Evolutionary conservation across 805 yeast genomes (phyloP), one percentile per base, ranked within the genome.

Genomic region (Sugiyamaella floridensis): DNA sequence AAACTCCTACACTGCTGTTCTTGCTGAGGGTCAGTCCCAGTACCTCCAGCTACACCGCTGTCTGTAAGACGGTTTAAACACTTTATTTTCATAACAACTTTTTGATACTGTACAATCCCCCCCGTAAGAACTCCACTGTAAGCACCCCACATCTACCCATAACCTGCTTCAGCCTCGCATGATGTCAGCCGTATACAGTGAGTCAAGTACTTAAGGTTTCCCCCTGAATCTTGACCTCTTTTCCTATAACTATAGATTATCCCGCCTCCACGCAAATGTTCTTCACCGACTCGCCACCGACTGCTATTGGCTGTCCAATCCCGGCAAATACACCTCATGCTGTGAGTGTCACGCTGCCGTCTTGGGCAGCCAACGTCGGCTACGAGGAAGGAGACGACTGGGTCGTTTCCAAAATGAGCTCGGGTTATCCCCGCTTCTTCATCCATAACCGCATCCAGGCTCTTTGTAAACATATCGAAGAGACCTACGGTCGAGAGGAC

Each of bases 241-340:
- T 4, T 4, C 9, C 37, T 32, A 14, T 32, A 32, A 10, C 9
- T 8, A 11, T 11, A 11, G n/a, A 32, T 32, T 32, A 8, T 11
- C 37, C 7, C 34, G 11, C 34, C 34, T 7, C 11, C 34, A 11
- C 37, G 12, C 10, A 11, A 32, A 55, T 51, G 56, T 50, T 55
- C 9, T 56, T 53, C 48, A 45, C 50, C 9, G 53, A 55, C 47
- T 45, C 43, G 26, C 72, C 72, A 12, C 72, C 73, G n/a, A 62
- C 65, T 16, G 71, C 63, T 42, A 78, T 89, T 15, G 97, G 97
- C 2, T 85, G 79, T 15, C 81, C 96, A 1, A 90, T 93, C 54
- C 97, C 99, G 2, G 84, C 86, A 55, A 83, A 88, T 66, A 85
- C 95, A 0, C 82, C 85, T 2, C 98, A 93, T 68, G 97, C 97